A percentile compares a stretch with the other conserved stretches of the same genome.
Conservation (phyloP, 257 asterid species). For the Solanum pennellii region DNA sequence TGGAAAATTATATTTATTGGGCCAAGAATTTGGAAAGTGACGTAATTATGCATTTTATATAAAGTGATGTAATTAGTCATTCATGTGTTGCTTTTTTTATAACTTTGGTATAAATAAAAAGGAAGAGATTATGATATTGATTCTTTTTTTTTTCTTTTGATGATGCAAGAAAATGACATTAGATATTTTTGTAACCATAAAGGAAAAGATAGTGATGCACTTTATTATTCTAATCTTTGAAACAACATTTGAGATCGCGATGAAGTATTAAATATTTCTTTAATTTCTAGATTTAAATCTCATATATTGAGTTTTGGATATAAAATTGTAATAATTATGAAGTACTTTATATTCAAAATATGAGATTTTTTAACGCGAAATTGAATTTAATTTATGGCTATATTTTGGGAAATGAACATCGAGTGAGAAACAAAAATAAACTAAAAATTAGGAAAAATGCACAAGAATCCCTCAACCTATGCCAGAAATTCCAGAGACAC, state of each 20-base stretch:
- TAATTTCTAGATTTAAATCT: not conserved
- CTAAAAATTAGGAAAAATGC: not conserved
- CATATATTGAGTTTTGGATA: too few species aligned
- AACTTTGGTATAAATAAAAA: conserved; percentile 8
- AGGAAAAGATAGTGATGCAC: not conserved
- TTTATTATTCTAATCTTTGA: not conserved
- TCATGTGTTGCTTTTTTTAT: not conserved
- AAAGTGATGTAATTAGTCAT: not conserved
- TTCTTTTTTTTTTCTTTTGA: not conserved
- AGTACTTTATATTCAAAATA: not conserved
- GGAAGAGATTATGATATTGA: not conserved
- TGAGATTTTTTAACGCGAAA: not conserved
- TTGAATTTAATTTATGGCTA: too few species aligned
- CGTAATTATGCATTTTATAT: not conserved
- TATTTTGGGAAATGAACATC: not conserved
- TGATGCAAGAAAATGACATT: conserved; percentile 30
- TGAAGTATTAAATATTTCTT: not conserved
- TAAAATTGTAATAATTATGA: not conserved
- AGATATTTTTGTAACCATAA: conserved; percentile 5
- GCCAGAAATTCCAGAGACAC: too few species aligned
- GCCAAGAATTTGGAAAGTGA: conserved; percentile 19
- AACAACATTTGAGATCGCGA: not conserved
- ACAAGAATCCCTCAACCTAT: too few species aligned
- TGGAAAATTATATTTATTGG: conserved; percentile 5
- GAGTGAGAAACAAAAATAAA: not conserved